Percentiles rank a stretch among this genome's conserved stretches.
Evolutionary conservation across 148 eudicot species (phyloP).

Genomic region (Bassia scoparia): DNA sequence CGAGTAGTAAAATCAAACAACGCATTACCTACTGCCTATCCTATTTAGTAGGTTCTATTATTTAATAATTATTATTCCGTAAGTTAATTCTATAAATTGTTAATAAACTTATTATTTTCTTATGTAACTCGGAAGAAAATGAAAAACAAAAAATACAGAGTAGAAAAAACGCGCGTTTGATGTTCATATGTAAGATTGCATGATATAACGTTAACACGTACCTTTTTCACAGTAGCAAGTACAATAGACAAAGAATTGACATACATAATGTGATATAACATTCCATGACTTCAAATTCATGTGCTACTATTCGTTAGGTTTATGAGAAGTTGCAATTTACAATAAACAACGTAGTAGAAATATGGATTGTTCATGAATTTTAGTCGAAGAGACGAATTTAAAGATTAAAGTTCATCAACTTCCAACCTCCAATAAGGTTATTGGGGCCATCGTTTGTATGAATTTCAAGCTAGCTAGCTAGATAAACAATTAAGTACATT

Average conservation of each 20-base stretch:
- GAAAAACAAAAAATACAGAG: too few relatives aligned
- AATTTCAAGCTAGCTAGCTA: neutral
- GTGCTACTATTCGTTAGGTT: neutral
- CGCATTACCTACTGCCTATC: too few relatives aligned
- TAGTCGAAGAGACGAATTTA: too few relatives aligned
- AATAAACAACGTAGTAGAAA: neutral
- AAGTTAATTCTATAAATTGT: too few relatives aligned
- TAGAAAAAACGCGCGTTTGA: too few relatives aligned
- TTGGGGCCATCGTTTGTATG: neutral
- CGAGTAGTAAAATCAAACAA: too few relatives aligned
- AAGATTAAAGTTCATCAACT: constrained; percentile 10
- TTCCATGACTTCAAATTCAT: constrained; percentile 13
- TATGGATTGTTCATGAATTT: too few relatives aligned
- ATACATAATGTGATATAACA: neutral
- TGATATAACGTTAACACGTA: neutral
- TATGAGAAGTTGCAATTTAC: neutral
- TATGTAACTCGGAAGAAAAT: too few relatives aligned
- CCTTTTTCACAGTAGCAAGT: constrained; percentile 12
- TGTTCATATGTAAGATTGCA: too few relatives aligned
- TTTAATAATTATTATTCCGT: too few relatives aligned
- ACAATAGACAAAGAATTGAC: constrained; percentile 4
- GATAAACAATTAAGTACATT: neutral
- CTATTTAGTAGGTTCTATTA: too few relatives aligned
- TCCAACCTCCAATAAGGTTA: constrained; percentile 3
- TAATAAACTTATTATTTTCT: too few relatives aligned